phyloP scores from a whole-genome alignment of 78 protist genomes.

The Cavenderia fasciculata region DNA sequence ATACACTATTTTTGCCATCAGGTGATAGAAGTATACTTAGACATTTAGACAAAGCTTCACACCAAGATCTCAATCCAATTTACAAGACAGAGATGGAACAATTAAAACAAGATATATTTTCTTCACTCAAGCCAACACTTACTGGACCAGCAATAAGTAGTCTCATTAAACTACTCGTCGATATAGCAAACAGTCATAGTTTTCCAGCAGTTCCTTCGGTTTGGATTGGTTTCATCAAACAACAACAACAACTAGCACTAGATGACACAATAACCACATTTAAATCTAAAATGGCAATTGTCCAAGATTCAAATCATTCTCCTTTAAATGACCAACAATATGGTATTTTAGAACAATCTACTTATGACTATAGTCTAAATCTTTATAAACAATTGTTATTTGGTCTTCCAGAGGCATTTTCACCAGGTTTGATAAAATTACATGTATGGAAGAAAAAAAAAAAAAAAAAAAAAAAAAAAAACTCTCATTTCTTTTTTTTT shows the following conservation, averaged over 20 bases:
- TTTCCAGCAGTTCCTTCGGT: constrained; percentile 68
- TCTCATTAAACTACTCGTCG: constrained; percentile 30
- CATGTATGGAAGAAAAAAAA: neutral
- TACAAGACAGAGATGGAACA: constrained; percentile 20
- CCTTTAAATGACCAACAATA: constrained; percentile 25
- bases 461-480: too few relatives aligned
- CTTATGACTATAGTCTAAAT: neutral
- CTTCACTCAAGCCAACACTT: constrained; percentile 1
- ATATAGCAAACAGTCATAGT: constrained; percentile 47
- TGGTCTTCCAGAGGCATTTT: constrained; percentile 55
- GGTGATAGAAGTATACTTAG: constrained; percentile 56
- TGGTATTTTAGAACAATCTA: neutral
- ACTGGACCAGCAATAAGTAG: constrained; percentile 50
- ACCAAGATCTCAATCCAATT: constrained; percentile 42
- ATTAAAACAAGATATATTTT: constrained; percentile 15
- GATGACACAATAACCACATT: constrained; percentile 2
- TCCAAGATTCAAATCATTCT: neutral
- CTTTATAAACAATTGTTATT: constrained; percentile 60
- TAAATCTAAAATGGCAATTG: constrained; percentile 12
- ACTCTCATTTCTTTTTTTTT: neutral
- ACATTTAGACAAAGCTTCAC: constrained; percentile 14
- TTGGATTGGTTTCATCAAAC: constrained; percentile 64
- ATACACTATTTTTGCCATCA: constrained; percentile 60
- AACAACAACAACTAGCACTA: constrained; percentile 52
- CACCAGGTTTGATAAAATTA: constrained; percentile 31